These are phyloP conservation scores for Aspergillus puulaauensis DNA, from an alignment of 2,329 filamentous ascomycete species.

Conservation along the genomic window DNA sequence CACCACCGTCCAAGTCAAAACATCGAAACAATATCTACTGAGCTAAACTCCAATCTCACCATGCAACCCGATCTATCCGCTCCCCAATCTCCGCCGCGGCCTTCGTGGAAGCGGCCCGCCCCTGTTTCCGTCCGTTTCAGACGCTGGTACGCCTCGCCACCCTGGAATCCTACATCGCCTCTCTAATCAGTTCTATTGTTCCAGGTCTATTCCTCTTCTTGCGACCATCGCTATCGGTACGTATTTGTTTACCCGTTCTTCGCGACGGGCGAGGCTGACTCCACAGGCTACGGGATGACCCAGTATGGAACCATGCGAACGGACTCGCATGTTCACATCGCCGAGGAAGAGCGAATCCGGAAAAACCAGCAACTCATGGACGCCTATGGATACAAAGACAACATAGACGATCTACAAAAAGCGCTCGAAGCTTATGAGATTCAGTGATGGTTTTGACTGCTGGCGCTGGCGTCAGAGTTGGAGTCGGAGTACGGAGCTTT, in stretches of 20 bases:
- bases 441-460: constrained; percentile 25
- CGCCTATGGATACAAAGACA: constrained; percentile 47
- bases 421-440: constrained; percentile 47
- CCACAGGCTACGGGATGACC: constrained; percentile 19
- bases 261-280: not conserved
- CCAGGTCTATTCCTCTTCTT: constrained; percentile 18
- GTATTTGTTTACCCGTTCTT: not conserved
- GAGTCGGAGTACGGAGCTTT: not conserved
- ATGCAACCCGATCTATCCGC: constrained; percentile 9
- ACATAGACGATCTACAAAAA: constrained; percentile 44
- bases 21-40: not conserved
- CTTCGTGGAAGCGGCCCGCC: constrained; percentile 14
- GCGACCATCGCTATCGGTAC: constrained; percentile 18
- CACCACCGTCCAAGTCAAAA: not conserved
- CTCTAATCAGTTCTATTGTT: not conserved
- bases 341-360: constrained; percentile 33
- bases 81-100: constrained; percentile 7
- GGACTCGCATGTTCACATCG: not conserved
- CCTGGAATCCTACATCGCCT: not conserved
- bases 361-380: constrained; percentile 45
- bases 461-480: not conserved
- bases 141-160: constrained; percentile 7
- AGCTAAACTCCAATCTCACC: constrained; percentile 2
- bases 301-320: constrained; percentile 7
- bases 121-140: constrained; percentile 1